Evolutionary conservation across 805 yeast species (phyloP).

Genomic region (Maudiozyma saulgeensis): DNA sequence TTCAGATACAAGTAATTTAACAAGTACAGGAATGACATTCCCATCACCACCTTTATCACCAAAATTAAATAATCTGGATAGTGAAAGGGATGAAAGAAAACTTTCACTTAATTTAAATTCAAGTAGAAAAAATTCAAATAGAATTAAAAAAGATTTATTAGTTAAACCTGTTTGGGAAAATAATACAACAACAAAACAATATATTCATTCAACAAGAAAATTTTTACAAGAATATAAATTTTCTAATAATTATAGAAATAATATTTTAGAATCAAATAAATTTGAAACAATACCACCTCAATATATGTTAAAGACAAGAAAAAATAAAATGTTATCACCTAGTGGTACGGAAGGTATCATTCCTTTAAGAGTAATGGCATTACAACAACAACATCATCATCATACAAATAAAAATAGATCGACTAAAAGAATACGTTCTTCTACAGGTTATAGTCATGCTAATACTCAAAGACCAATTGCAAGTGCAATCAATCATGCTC

Average conservation of each 20-base stretch:
- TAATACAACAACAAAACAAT: background rate
- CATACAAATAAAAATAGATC: background rate
- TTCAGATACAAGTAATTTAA: background rate
- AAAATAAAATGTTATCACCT: background rate
- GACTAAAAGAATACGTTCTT: constrained; percentile 5
- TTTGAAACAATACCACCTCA: background rate
- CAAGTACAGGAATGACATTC: constrained; percentile 7
- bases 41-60: constrained; percentile 31
- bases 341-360: background rate
- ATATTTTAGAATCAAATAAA: background rate
- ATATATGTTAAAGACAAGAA: background rate
- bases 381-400: background rate
- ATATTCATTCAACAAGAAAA: background rate
- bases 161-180: constrained; percentile 2
- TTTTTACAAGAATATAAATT: constrained; percentile 1
- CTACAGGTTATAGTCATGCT: constrained; percentile 15
- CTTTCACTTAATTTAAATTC: background rate
- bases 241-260: background rate
- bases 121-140: no score
- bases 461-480: constrained; percentile 24
- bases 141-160: background rate
- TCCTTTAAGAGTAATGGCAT: constrained; percentile 1
- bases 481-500: constrained; percentile 11
- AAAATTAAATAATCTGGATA: constrained; percentile 3
- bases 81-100: background rate